Evolutionary conservation across 495 filamentous ascomycete genomes (phyloP), one percentile per base, ranked within the genome.

Genomic region (Niebla homalea): DNA sequence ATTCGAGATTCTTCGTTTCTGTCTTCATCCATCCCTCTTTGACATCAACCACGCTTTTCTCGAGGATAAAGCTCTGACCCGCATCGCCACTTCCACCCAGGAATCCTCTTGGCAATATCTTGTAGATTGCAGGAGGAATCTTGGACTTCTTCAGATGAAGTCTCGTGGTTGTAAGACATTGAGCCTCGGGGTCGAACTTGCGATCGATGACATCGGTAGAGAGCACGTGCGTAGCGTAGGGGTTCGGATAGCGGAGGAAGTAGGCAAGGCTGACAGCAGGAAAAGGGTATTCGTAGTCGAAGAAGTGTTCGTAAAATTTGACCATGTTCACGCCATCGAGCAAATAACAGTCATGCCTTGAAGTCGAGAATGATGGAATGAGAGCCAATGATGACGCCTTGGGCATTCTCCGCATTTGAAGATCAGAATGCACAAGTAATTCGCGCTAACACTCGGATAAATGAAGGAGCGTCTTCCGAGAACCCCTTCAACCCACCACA

Each of bases 201-300:
- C 86, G 85, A 32, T 83, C 79, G 65, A 99, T 89, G 61, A 92
- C 92, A 70, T 99, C 92, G 65, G 89, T 94, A 36, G 86, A 93
- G 54, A 95, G 78, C 51, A 99, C 92, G 74, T 99, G 92, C 57
- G 77, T 85, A 52, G 85, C 83, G 68, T 95, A 96, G 11, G 92
- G 92, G 65, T 99, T 99, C 15, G 92, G 93, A 66, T 99, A 99
- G 36, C 92, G 89, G 46, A 99, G 86, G 74, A 96, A 97, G 77
- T 95, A 99, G 68, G 92, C 92, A 54, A 99, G 83, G 8, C 89
- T 89, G 37, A 99, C 92, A 54, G 83, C 79, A 52, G 88, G 82
- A 67, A 92, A 93, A 57, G 85, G 81, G 67, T 95, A 94, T 66
- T 86, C 80, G 71, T 97, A 97, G 67, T 78, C 81, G 66, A 85